Evolutionary conservation across 106 monocot genomes (phyloP).

Genomic region (Allium sativum): DNA sequence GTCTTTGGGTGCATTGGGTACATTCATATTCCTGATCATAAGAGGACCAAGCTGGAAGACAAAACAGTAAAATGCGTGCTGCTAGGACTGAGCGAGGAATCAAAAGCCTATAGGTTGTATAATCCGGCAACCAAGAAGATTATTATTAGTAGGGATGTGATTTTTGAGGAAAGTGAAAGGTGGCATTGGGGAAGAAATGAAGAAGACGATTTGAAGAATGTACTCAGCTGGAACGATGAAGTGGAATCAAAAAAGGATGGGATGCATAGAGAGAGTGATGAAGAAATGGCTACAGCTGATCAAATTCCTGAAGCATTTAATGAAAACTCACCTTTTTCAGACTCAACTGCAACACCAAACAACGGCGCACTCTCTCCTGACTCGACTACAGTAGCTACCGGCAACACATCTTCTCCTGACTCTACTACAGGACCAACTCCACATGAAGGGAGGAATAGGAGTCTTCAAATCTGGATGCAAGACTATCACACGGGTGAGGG

Average conservation of each 20-base stretch:
- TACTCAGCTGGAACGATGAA: neutral
- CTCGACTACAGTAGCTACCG: too few relatives aligned
- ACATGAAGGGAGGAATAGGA: neutral
- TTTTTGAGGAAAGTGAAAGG: neutral
- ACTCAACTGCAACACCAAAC: neutral
- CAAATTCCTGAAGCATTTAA: neutral
- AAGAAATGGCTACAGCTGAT: neutral
- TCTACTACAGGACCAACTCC: too few relatives aligned
- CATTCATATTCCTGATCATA: neutral
- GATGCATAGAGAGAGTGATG: neutral
- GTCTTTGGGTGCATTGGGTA: neutral
- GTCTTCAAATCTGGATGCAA: neutral
- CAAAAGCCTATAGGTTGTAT: neutral
- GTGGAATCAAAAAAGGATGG: neutral
- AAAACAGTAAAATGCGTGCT: neutral
- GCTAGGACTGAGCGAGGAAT: neutral
- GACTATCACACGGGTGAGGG: neutral
- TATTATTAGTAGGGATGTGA: neutral
- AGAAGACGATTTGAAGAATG: neutral
- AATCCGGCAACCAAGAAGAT: neutral
- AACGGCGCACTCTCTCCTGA: too few relatives aligned
- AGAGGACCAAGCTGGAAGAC: conserved; percentile 1
- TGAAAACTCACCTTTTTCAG: neutral
- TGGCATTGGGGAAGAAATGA: neutral
- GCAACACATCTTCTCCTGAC: too few relatives aligned